Base-by-base conservation (phyloP, 257 asterid species). In the Solanum etuberosum region DNA sequence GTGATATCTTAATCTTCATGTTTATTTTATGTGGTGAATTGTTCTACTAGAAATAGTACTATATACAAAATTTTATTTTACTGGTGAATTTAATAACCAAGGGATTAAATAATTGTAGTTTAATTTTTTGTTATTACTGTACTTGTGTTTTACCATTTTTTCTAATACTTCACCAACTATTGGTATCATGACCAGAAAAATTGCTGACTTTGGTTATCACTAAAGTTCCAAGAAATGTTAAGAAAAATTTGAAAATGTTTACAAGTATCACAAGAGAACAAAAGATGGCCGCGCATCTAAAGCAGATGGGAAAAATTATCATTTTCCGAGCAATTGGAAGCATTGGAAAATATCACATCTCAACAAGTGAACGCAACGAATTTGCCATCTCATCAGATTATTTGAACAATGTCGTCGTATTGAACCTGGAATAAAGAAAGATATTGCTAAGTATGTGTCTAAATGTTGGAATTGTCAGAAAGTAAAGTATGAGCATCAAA, bases 241-340 rank as follows among this genome's bases (percentile, higher is more conserved):
- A 57, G 99, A 97, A 90, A 96, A 95, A 88, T 91, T 94, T 67
- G 98, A 95, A 90, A 97, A 97, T 46, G 96, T 96, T 15, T 95
- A 91, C 94, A 97, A 97, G 76, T 96, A 97, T 78, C 99, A 97
- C 83, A 95, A 92, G 83, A 87, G 99, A 82, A 97, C 99, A 12
- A 94, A 92, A 91, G 99, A 92, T 23, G 95, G 98, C 35, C 94
- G 99, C 3, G 92, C 99, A 13, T 82, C 97, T 0, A 96, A 97
- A 82, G 87, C 98, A 10, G 98, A 97, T 89, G 96, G 97, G 43
- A n/a, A 97, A 46, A 90, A 92, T 11, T 96, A 97, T 76, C 94
- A 98, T 95, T 96, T 83, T 97, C 93, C 86, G 99, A 97, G 37
- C 98, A 95, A 84, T 90, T 97, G 54, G 96, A 91, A 40, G 99